Evolutionary conservation across 192 early-diverging fungal genomes (phyloP).

Genomic region (Lunasporangiospora selenospora): DNA sequence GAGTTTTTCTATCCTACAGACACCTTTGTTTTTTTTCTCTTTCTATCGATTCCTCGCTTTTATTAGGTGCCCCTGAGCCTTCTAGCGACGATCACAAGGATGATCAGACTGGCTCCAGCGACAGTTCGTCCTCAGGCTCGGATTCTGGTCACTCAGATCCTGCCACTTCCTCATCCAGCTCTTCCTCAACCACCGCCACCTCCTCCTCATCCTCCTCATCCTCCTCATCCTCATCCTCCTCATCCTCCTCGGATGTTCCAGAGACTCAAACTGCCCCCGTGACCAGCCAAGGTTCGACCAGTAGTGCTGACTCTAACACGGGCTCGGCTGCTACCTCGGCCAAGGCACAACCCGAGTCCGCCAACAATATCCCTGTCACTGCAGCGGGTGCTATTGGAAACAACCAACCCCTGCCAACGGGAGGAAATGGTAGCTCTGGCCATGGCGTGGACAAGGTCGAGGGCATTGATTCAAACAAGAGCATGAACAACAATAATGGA

Average conservation of each 20-base stretch:
- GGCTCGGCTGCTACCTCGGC: neutral
- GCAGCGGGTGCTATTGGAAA: neutral
- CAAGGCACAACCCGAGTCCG: neutral
- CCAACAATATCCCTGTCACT: neutral
- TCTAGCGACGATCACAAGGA: no score
- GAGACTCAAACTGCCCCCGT: neutral
- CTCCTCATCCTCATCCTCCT: neutral
- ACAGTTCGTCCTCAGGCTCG: no score
- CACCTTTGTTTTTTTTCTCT: no score
- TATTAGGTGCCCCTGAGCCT: no score
- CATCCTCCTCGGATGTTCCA: neutral
- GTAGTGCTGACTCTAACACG: neutral
- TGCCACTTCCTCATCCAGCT: neutral
- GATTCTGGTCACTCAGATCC: no score
- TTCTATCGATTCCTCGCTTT: no score
- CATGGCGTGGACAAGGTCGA: neutral
- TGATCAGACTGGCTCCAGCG: no score
- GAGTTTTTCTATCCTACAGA: no score
- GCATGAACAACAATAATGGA: neutral
- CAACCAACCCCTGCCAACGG: neutral
- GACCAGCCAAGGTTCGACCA: neutral
- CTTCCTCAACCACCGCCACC: neutral
- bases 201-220: neutral
- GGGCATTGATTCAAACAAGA: neutral
- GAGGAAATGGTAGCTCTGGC: neutral